Percentiles rank a stretch among this genome's conserved stretches.
phyloP scores from a whole-genome alignment of 2,329 filamentous ascomycete genomes.

The Colletotrichum simmondsii region DNA sequence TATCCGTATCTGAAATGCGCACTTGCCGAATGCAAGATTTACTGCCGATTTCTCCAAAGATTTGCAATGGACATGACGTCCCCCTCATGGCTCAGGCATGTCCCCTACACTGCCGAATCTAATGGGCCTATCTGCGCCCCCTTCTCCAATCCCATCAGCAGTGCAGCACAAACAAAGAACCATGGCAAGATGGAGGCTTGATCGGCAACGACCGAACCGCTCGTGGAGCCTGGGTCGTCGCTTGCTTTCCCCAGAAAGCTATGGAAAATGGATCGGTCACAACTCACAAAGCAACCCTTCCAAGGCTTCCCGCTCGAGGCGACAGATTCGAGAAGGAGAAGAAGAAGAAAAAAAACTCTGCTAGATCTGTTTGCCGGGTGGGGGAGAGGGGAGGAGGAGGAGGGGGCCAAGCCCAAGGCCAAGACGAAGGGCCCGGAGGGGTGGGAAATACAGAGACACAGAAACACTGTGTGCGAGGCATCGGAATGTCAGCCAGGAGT shows the following conservation, averaged over 20 bases:
- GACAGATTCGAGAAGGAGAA: background rate
- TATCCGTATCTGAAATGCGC: background rate
- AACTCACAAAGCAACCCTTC: background rate
- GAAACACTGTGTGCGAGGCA: background rate
- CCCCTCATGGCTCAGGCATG: background rate
- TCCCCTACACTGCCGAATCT: slow-evolving; percentile 1
- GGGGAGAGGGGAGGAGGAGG: background rate
- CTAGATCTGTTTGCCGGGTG: background rate
- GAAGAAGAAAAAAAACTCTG: background rate
- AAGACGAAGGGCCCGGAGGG: background rate
- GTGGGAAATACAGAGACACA: background rate
- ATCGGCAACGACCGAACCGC: slow-evolving; percentile 3
- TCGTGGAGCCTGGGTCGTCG: background rate
- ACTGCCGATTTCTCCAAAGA: background rate
- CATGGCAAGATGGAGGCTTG: background rate
- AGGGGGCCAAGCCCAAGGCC: background rate
- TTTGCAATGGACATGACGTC: background rate
- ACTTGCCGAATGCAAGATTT: background rate
- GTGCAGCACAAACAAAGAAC: slow-evolving; percentile 7
- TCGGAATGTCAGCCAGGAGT: background rate
- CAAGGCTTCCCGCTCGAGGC: background rate
- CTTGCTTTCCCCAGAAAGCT: slow-evolving; percentile 10
- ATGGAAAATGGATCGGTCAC: slow-evolving; percentile 19
- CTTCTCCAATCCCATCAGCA: background rate
- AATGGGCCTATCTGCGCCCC: background rate